Evolutionary conservation across 805 yeast species (phyloP).

Genomic region (Saccharomycopsis sp.): DNA sequence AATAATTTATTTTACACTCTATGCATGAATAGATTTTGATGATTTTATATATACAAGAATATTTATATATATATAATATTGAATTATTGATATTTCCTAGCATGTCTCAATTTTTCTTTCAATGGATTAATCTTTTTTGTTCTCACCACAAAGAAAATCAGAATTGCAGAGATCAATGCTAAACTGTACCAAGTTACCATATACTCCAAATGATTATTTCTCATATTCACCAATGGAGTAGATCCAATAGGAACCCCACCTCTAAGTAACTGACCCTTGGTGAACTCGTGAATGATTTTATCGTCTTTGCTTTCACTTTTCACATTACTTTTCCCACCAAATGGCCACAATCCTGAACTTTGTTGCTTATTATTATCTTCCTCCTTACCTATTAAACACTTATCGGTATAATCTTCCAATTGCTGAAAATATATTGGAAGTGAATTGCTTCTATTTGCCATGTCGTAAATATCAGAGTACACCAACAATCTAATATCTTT

Average conservation of each 20-base stretch:
- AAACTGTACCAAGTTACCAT: constrained; percentile 94
- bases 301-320: background rate
- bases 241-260: constrained; percentile 92
- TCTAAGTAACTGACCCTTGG: constrained; percentile 51
- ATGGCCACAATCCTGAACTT: constrained; percentile 10
- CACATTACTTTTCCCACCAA: constrained; percentile 8
- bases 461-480: constrained; percentile 73
- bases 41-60: too few relatives aligned
- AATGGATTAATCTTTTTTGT: constrained; percentile 36
- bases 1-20: too few relatives aligned
- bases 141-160: constrained; percentile 48
- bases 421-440: constrained; percentile 75
- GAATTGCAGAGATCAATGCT: constrained; percentile 61
- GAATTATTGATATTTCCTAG: constrained; percentile 29
- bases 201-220: constrained; percentile 88
- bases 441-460: constrained; percentile 62
- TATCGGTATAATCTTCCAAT: constrained; percentile 58
- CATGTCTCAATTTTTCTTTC: constrained; percentile 44
- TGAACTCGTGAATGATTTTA: constrained; percentile 32
- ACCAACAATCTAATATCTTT: constrained; percentile 63
- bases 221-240: constrained; percentile 69
- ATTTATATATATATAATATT: background rate
- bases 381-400: constrained; percentile 29
- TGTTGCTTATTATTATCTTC: too few relatives aligned
- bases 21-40: too few relatives aligned